These are phyloP conservation scores for Aspergillus chevalieri DNA, from an alignment of 2,329 filamentous ascomycete genomes.

Conservation along the genomic window DNA sequence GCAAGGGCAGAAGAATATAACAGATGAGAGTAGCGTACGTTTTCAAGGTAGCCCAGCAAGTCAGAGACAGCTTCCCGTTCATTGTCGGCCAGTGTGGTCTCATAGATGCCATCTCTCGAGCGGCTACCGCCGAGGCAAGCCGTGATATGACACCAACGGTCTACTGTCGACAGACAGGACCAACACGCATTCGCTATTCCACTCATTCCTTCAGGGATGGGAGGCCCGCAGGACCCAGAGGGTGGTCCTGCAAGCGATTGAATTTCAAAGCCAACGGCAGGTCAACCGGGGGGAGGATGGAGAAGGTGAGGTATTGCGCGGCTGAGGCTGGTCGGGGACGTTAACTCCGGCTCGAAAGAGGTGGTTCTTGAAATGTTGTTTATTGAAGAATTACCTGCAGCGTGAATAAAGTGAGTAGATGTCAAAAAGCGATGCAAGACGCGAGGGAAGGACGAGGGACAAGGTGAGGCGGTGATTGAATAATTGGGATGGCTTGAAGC, in stretches of 20 bases:
- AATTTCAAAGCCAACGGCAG: constrained; percentile 10
- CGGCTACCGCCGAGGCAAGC: constrained; percentile 53
- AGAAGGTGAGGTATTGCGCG: background rate
- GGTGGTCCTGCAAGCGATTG: constrained; percentile 18
- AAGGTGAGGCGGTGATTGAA: constrained; percentile 4
- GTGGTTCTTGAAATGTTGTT: too few relatives aligned
- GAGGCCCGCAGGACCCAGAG: constrained; percentile 24
- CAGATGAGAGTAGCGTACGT: constrained; percentile 53
- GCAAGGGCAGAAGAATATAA: constrained; percentile 4
- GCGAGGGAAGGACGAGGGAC: constrained; percentile 7
- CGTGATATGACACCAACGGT: constrained; percentile 41
- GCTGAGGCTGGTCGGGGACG: constrained; percentile 2
- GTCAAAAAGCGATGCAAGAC: constrained; percentile 1
- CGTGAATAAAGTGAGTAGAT: background rate
- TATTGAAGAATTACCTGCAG: too few relatives aligned
- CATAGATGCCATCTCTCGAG: constrained; percentile 74
- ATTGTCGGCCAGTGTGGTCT: constrained; percentile 85
- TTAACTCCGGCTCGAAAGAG: too few relatives aligned
- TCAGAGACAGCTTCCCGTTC: constrained; percentile 96
- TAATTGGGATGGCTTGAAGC: background rate
- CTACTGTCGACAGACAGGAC: constrained; percentile 36
- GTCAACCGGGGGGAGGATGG: background rate
- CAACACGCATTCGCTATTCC: constrained; percentile 36
- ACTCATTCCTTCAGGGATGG: constrained; percentile 27
- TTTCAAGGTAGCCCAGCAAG: constrained; percentile 90